These are phyloP conservation scores for Metarhizium sp. DNA, from an alignment of 2,329 filamentous ascomycete species.

Conservation along the genomic window DNA sequence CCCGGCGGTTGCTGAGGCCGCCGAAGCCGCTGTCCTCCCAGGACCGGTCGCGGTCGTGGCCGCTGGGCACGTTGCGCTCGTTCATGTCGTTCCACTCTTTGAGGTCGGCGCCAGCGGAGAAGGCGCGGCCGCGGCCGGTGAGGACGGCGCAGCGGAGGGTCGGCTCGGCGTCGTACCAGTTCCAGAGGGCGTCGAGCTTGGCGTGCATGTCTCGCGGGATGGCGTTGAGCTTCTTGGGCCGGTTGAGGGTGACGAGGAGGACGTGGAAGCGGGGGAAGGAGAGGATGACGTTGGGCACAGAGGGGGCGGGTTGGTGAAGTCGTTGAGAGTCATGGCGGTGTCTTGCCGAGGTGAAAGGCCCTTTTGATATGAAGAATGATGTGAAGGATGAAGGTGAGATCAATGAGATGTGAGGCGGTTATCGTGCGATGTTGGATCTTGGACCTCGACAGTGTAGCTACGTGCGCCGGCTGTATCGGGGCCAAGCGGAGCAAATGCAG, in stretches of 20 bases:
- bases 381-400: no score
- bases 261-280: constrained; percentile 44
- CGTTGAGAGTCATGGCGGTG: constrained; percentile 10
- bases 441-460: no score
- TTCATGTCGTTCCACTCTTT: constrained; percentile 47
- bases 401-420: no score
- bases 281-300: constrained; percentile 30
- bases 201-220: constrained; percentile 39
- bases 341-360: not conserved
- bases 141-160: constrained; percentile 51
- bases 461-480: no score
- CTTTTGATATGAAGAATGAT: not conserved
- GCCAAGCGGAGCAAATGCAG: no score
- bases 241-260: constrained; percentile 19
- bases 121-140: constrained; percentile 53
- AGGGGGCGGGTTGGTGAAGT: constrained; percentile 25
- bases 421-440: no score
- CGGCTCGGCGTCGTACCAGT: constrained; percentile 54
- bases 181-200: constrained; percentile 39
- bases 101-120: constrained; percentile 59
- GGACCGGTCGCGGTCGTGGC: constrained; percentile 8
- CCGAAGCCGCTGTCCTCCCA: constrained; percentile 48
- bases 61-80: constrained; percentile 9
- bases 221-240: constrained; percentile 39
- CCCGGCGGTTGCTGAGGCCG: constrained; percentile 54